Evolutionary conservation across 139 green algal species (phyloP), one percentile per base, ranked within the genome.

Genomic region (Chlorella vulgaris): DNA sequence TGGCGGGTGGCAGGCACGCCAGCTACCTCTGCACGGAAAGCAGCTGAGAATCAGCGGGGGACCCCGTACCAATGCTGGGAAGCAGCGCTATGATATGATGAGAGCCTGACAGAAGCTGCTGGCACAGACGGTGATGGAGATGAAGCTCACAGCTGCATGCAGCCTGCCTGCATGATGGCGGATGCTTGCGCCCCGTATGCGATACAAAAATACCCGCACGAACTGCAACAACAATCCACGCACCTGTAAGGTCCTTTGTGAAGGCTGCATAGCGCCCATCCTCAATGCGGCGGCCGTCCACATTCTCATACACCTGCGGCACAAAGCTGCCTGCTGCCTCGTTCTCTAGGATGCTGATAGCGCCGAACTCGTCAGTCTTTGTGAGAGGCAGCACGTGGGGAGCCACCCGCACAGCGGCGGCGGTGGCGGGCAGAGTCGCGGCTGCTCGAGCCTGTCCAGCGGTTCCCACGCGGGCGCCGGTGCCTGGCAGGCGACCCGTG

Each of bases 201-300:
- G n/a, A n/a, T n/a, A n/a, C n/a, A n/a, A n/a, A n/a, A n/a, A n/a
- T n/a, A n/a, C n/a, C n/a, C n/a, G n/a, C n/a, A n/a, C n/a, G n/a
- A n/a, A n/a, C n/a, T n/a, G n/a, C 47, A 58, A 58, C 47, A 58
- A 58, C 47, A 58, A 24, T 24, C 47, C 13, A 53, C 71, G 3
- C 63, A 85, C 80, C 60, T 1, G 84, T 84, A 40, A 99, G 92
- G 60, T 97, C 94, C 39, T 93, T 77, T 21, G 86, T 85, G 81
- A 99, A 99, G 0, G 88, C 87, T 2, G 84, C 80, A 83, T 98
- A 99, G 29, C 96, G 88, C 0, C 96, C 96, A 80, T 99, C 96
- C 35, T 99, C 94, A 67, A 94, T 86, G 33, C 92, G 86, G 39
- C 90, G 85, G 15, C 92, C 91, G 69, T 97, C 93, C 21, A 93